Base-by-base conservation (phyloP, 768 basidiomycete genomes). In the Lentinus tigrinus region DNA sequence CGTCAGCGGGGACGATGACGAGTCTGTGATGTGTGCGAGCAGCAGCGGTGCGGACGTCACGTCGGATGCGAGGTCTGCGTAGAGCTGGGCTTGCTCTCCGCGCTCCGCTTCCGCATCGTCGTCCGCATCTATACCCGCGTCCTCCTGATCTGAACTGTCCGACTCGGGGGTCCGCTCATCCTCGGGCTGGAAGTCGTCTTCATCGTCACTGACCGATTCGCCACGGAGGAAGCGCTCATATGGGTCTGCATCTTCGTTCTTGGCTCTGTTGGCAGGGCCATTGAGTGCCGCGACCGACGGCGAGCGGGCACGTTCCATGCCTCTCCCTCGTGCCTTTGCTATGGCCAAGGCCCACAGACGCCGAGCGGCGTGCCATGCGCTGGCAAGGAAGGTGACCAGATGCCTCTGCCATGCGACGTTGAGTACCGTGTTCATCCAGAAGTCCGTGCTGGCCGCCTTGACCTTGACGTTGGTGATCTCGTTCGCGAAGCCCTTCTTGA, bases 211-310 rank as follows among this genome's bases (percentile, higher is more conserved):
- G 17, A 83, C 65, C 6, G 66, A 73, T 52, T 88, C 87, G 11
- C 85, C 88, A 16, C 79, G 75, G 59, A 88, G 71, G 63, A 90
- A 89, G 31, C 80, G 74, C 57, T 72, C 69, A 67, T 88, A 89
- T 2, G 80, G 56, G 37, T 77, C 76, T 26, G 66, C 71, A 4
- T 77, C 76, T 23, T 59, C 60, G 16, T 28, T 34, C 11, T 16
- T n/a, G 27, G 42, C 6, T 5, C 47, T 28, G 4, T 17, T 3
- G 4, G 28, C 17, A 5, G 23, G 36, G 34, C 42, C 52, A 40
- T 44, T 36, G 11, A 46, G 9, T 4, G 31, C 13, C 10, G 21
- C 54, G 4, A 38, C 54, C 23, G 36, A 14, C 10, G 49, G 21
- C 26, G 51, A 47, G 17, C 24, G 49, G 24, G 31, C 34, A 46